Base-by-base conservation (phyloP, 2,329 filamentous ascomycete genomes). In the Didymella pinodella region DNA sequence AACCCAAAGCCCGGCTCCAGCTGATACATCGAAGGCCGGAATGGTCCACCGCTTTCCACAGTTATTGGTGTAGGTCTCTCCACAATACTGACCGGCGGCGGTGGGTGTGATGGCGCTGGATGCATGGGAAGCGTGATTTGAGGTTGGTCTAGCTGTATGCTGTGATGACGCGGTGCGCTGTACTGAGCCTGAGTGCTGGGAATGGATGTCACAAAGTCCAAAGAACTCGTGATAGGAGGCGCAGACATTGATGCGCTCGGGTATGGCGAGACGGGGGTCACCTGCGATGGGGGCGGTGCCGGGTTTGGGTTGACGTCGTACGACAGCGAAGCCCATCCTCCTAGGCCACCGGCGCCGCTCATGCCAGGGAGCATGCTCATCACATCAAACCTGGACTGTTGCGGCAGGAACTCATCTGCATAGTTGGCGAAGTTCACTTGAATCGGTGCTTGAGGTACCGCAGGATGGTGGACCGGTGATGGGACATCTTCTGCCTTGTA, bases 401-500 rank as follows among this genome's bases (percentile, higher is more conserved):
- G 71, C 18, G 77, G 77, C 59, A 81, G 70, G 60, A 80, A 81
- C 54, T 80, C 78, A 22, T 76, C 74, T 29, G 67, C 65, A 63
- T 72, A 76, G 52, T 71, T 74, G 65, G 79, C 71, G 66, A 76
- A 69, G 26, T 72, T 70, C 29, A 76, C 73, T 16, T 74, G 72
- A 2, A 77, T 59, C 12, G 74, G 68, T 36, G 71, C 60, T 61
- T 75, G 75, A 20, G 69, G 53, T 16, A 66, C 59, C 20, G 69
- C 60, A 55, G 70, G 66, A 22, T 71, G 70, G 48, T 68, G 67
- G 20, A 72, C 59, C 53, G 69, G 57, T 14, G 68, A 61, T 48
- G 75, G 72, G 16, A 84, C 69, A 66, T 85, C 82, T 64, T 85
- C 84, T 28, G 83, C 81, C 73, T 87, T 88, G 81, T 99, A 99